Evolutionary conservation across 345 rosid genomes (phyloP).

Genomic region (Microthlaspi erraticum): DNA sequence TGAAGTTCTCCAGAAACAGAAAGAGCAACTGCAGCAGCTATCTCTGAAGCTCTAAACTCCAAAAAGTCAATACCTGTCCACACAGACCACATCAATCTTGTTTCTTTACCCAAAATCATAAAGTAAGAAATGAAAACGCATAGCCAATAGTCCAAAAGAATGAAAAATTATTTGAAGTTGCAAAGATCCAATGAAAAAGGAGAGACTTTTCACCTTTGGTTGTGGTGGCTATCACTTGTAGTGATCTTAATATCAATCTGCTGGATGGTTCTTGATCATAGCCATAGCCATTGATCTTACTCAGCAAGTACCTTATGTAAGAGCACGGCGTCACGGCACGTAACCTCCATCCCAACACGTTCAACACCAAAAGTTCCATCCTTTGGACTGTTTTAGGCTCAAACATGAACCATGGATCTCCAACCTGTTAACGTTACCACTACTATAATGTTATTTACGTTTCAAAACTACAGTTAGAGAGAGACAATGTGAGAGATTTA

Average conservation of each 20-base stretch:
- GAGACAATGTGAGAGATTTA: constrained; percentile 3
- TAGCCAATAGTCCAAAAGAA: background rate
- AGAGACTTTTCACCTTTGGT: constrained; percentile 53
- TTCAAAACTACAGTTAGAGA: constrained; percentile 1
- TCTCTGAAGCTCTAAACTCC: constrained; percentile 78
- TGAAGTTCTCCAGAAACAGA: constrained; percentile 49
- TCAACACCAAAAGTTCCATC: constrained; percentile 73
- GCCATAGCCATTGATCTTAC: constrained; percentile 49
- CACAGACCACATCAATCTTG: constrained; percentile 26
- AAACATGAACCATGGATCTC: constrained; percentile 55
- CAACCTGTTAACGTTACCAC: constrained; percentile 48
- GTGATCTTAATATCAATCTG: constrained; percentile 45
- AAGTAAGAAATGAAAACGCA: constrained; percentile 1
- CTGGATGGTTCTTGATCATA: constrained; percentile 44
- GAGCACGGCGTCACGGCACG: constrained; percentile 58
- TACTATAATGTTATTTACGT: constrained; percentile 6
- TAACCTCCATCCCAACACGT: constrained; percentile 74
- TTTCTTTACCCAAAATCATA: background rate
- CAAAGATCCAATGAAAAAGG: constrained; percentile 6
- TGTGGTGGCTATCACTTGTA: constrained; percentile 58
- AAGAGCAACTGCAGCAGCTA: constrained; percentile 76
- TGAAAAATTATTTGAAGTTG: background rate
- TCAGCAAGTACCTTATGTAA: constrained; percentile 56
- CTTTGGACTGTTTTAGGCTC: constrained; percentile 62
- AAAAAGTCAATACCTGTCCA: constrained; percentile 74